Percentiles rank a stretch among this genome's conserved stretches.
Evolutionary conservation across 2,329 filamentous ascomycete species (phyloP).

Genomic region (Macrophomina pseudophaseolina): DNA sequence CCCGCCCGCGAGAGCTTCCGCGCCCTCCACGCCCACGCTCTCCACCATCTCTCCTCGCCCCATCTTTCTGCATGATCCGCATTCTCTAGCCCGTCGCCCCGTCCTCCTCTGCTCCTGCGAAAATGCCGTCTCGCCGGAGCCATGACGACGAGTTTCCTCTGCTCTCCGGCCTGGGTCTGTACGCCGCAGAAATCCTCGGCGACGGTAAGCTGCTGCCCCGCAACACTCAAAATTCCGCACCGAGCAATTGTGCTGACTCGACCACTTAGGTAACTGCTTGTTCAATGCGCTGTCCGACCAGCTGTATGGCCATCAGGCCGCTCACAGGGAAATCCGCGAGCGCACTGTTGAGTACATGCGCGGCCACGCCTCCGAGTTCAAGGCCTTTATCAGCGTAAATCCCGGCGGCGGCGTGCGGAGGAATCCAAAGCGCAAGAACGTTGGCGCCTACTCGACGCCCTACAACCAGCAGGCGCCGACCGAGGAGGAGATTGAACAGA

Average conservation of each 20-base stretch:
- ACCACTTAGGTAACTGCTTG: constrained; percentile 67
- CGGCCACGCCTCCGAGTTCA: constrained; percentile 65
- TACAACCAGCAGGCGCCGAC: constrained; percentile 57
- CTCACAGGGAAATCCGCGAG: constrained; percentile 63
- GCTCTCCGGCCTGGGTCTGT: constrained; percentile 62
- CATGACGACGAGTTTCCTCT: constrained; percentile 58
- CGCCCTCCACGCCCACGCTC: constrained; percentile 35
- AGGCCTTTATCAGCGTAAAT: constrained; percentile 64
- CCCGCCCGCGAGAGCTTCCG: constrained; percentile 26
- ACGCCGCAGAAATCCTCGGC: constrained; percentile 63
- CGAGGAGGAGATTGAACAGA: constrained; percentile 57
- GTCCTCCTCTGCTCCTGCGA: constrained; percentile 30
- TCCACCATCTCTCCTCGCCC: constrained; percentile 34
- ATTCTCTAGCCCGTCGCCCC: constrained; percentile 31
- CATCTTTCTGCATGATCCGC: constrained; percentile 30
- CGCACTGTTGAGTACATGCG: constrained; percentile 67
- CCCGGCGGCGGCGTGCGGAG: constrained; percentile 38
- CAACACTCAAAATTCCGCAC: background rate
- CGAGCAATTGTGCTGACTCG: constrained; percentile 29
- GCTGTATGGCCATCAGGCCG: constrained; percentile 64
- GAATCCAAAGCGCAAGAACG: constrained; percentile 62
- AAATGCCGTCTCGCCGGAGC: constrained; percentile 27
- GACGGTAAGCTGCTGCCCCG: constrained; percentile 59
- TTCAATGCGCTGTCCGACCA: constrained; percentile 73
- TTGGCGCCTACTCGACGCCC: constrained; percentile 48